Evolutionary conservation across 1,284 basidiomycete species (phyloP).

Genomic region (Pseudozyma sp.): DNA sequence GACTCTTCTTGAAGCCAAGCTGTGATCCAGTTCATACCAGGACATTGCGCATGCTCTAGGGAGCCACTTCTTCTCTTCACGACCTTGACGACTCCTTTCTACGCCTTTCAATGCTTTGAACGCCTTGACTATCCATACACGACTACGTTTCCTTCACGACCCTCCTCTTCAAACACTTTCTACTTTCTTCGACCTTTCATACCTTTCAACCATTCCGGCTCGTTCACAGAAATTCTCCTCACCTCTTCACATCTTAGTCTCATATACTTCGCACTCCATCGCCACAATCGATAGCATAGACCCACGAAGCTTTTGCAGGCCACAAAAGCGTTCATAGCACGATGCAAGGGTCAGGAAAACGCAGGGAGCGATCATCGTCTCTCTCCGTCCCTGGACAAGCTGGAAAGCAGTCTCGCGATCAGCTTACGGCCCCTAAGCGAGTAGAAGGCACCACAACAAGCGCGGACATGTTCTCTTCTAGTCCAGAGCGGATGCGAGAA

Average conservation of each 20-base stretch:
- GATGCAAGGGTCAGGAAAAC: slow-evolving; percentile 20
- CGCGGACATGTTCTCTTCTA: slow-evolving; percentile 10
- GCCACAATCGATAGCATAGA: neutral
- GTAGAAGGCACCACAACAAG: neutral
- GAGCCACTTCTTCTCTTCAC: slow-evolving; percentile 10
- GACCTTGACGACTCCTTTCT: slow-evolving; percentile 27
- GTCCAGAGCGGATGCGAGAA: slow-evolving; percentile 24
- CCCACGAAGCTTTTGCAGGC: slow-evolving; percentile 3
- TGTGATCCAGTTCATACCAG: too few relatives aligned
- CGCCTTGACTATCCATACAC: neutral
- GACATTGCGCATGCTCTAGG: slow-evolving; percentile 1
- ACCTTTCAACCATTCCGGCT: too few relatives aligned
- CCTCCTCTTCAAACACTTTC: too few relatives aligned
- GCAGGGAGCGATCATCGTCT: slow-evolving; percentile 22
- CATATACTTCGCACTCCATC: too few relatives aligned
- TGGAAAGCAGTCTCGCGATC: neutral
- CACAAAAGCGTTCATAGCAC: neutral
- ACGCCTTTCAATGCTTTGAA: slow-evolving; percentile 5
- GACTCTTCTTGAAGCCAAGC: too few relatives aligned
- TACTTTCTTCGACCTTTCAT: neutral
- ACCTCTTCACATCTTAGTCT: too few relatives aligned
- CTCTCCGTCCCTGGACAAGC: slow-evolving; percentile 6
- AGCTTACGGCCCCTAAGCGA: neutral
- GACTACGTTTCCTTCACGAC: too few relatives aligned
- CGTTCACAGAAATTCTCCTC: too few relatives aligned